phyloP scores from a whole-genome alignment of 306 rosid species.

The Castanea crenata region DNA sequence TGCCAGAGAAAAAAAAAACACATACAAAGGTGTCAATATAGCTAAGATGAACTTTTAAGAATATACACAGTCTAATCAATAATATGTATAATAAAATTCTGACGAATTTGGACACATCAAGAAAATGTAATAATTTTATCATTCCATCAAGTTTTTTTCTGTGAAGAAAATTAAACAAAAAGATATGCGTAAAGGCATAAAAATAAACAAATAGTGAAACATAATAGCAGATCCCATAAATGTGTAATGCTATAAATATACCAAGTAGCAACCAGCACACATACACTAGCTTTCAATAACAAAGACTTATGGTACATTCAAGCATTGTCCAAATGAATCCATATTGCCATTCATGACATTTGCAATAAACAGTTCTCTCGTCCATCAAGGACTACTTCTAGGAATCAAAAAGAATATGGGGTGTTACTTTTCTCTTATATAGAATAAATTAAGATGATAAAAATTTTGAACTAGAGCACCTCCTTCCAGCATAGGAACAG shows the following conservation, averaged over 20 bases:
- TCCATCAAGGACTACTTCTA: neutral
- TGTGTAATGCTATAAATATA: neutral
- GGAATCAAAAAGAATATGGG: neutral
- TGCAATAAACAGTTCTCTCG: neutral
- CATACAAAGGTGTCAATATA: neutral
- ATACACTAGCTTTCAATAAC: neutral
- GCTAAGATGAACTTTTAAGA: neutral
- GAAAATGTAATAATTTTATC: neutral
- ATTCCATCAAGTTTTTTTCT: neutral
- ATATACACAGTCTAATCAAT: neutral
- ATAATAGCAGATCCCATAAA: neutral
- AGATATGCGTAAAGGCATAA: neutral
- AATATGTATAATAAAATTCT: neutral
- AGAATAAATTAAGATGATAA: neutral
- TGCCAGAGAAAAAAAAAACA: slow-evolving; percentile 31
- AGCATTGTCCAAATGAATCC: neutral
- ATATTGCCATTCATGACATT: neutral
- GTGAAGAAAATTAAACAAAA: neutral
- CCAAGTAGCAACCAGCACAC: neutral
- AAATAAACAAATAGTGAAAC: too few relatives aligned
- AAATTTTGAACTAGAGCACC: neutral
- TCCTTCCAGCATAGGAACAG: neutral
- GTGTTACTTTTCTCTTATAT: neutral
- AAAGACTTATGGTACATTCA: neutral
- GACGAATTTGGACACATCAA: neutral